Conservation (phyloP, 768 basidiomycete genomes). For the Leccinum longicurvipes region DNA sequence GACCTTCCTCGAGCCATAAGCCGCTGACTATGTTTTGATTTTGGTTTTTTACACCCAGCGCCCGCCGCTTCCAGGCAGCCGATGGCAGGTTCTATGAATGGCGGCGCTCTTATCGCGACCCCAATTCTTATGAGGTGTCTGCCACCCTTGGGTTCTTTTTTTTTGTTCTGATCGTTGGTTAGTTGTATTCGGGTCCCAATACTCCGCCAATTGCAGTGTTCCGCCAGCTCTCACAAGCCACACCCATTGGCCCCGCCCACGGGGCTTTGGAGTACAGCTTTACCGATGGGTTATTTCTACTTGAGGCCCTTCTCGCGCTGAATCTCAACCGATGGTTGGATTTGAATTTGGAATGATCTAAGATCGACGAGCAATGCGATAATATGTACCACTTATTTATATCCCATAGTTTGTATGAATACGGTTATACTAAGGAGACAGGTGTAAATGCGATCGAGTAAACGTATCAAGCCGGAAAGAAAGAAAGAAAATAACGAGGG, state of each 20-base stretch:
- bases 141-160: neutral
- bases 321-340: slow-evolving; percentile 77
- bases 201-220: slow-evolving; percentile 53
- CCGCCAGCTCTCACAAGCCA: slow-evolving; percentile 48
- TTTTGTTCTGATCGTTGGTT: slow-evolving; percentile 7
- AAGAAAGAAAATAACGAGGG: neutral
- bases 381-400: slow-evolving; percentile 28
- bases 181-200: slow-evolving; percentile 50
- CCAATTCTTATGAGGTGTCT: slow-evolving; percentile 57
- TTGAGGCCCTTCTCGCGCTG: slow-evolving; percentile 62
- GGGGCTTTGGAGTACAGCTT: slow-evolving; percentile 65
- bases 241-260: slow-evolving; percentile 61
- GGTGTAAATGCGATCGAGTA: slow-evolving; percentile 18
- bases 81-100: slow-evolving; percentile 65
- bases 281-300: slow-evolving; percentile 53
- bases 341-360: slow-evolving; percentile 39
- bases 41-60: slow-evolving; percentile 36
- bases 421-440: slow-evolving; percentile 27
- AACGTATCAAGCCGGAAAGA: slow-evolving; percentile 11
- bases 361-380: slow-evolving; percentile 13
- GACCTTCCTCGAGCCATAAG: slow-evolving; percentile 7
- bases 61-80: slow-evolving; percentile 54
- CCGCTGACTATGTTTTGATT: slow-evolving; percentile 1
- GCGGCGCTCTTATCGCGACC: slow-evolving; percentile 48
- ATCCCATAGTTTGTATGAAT: slow-evolving; percentile 33